These are phyloP conservation scores for Cystobasidium slooffiae DNA, from an alignment of 1,284 basidiomycete species.

Conservation along the genomic window DNA sequence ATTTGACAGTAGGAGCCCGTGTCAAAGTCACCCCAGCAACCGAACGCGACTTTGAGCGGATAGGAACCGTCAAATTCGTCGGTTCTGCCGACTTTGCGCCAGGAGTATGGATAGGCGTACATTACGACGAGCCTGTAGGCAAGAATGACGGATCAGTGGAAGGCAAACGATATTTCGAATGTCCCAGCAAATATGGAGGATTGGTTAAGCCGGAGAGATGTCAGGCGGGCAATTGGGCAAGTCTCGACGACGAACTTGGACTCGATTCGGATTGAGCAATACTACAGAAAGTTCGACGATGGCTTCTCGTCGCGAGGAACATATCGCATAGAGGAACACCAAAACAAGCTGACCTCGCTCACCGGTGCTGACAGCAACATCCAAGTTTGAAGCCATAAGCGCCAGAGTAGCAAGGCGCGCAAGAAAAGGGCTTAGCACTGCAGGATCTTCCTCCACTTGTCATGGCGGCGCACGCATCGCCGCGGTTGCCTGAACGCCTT, in stretches of 20 bases:
- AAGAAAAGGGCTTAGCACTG: too few species aligned
- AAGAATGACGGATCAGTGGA: slow-evolving; percentile 95
- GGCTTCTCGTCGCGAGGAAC: background rate
- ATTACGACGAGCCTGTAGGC: slow-evolving; percentile 94
- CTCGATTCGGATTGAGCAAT: slow-evolving; percentile 13
- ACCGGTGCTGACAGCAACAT: too few species aligned
- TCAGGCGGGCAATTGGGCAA: slow-evolving; percentile 68
- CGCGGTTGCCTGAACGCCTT: too few species aligned
- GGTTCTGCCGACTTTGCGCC: slow-evolving; percentile 78
- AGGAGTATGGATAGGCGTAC: slow-evolving; percentile 82
- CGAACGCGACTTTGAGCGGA: slow-evolving; percentile 61
- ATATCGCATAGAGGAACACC: background rate
- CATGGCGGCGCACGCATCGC: too few species aligned
- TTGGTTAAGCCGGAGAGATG: slow-evolving; percentile 88
- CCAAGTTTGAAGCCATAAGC: too few species aligned
- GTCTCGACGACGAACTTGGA: slow-evolving; percentile 35
- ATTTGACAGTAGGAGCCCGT: slow-evolving; percentile 69
- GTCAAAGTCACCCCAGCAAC: slow-evolving; percentile 57
- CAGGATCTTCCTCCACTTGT: too few species aligned
- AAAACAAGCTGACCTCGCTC: background rate
- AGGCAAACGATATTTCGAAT: slow-evolving; percentile 82
- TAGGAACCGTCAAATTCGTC: slow-evolving; percentile 83
- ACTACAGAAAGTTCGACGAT: background rate
- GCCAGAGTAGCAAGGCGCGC: too few species aligned
- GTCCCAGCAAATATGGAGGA: slow-evolving; percentile 74